Conservation (phyloP, 495 filamentous ascomycete species). For the Penicillium bovifimosum region DNA sequence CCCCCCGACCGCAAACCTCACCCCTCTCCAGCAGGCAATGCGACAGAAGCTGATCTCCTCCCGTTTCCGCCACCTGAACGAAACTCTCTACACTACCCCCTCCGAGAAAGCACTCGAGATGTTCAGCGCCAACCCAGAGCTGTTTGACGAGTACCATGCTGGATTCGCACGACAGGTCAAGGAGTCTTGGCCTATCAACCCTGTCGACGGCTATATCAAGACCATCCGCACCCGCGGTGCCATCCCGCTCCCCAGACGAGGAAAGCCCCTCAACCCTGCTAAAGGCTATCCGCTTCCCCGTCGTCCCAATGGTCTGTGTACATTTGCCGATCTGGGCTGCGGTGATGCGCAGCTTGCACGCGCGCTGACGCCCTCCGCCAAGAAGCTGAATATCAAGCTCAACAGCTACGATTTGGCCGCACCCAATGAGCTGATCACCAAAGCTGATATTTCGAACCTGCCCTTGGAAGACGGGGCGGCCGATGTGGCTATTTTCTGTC, state of each 20-base stretch:
- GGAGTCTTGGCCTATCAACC: conserved; percentile 91
- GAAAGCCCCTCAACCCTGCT: conserved; percentile 30
- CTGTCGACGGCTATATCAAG: conserved; percentile 74
- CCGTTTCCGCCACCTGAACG: conserved; percentile 94
- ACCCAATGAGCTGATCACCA: conserved; percentile 65
- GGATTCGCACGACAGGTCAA: conserved; percentile 90
- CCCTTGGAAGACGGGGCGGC: conserved; percentile 65
- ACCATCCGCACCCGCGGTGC: conserved; percentile 56
- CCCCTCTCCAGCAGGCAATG: conserved; percentile 90
- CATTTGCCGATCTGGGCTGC: conserved; percentile 83
- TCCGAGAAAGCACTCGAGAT: conserved; percentile 71
- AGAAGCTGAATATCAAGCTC: conserved; percentile 63
- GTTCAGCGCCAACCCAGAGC: conserved; percentile 74
- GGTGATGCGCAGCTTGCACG: conserved; percentile 69
- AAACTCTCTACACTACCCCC: conserved; percentile 89
- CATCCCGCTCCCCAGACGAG: conserved; percentile 32
- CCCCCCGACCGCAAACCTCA: conserved; percentile 54
- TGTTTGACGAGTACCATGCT: conserved; percentile 90
- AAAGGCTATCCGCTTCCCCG: conserved; percentile 40
- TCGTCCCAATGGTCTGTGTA: conserved; percentile 55
- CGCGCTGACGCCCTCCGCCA: conserved; percentile 46
- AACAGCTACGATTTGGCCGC: conserved; percentile 63
- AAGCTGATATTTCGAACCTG: conserved; percentile 80
- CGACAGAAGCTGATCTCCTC: conserved; percentile 85
- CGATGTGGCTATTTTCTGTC: conserved; percentile 86